Base-by-base conservation (phyloP, 345 rosid species). In the Rubroshorea leprosula region DNA sequence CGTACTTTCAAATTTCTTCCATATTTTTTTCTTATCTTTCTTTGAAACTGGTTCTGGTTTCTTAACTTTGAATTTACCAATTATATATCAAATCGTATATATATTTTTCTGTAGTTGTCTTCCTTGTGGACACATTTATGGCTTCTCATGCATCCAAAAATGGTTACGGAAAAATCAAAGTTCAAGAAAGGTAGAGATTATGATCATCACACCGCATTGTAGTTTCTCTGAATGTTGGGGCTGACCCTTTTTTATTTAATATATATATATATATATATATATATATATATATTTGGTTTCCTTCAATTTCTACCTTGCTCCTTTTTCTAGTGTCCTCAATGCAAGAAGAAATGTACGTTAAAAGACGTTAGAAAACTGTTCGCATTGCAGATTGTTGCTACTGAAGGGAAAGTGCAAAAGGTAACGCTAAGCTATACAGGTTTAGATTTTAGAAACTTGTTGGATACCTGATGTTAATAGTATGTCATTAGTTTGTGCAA, bases 91-190 rank as follows among this genome's bases (percentile, higher is more conserved):
- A n/a, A n/a, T n/a, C n/a, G n/a, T n/a, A n/a, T n/a, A n/a, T n/a
- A n/a, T n/a, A n/a, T 38, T 47, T 22, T 21, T 21, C 8, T 70
- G 58, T 77, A 91, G 96, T 65, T 91, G 95, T 70, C 92, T 91
- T 63, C 95, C 92, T 60, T 91, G 98, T 67, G 96, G 98, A 18
- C 98, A 91, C 59, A 58, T 91, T 57, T 91, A 78, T 76, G 98
- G 98, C 23, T 75, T 78, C 64, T 80, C 87, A 21, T 91, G 96
- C 76, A 78, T 91, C 60, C 76, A 67, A 45, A 87, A 71, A 65
- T 91, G 98, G 98, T 57, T 88, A 54, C 68, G 72, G 56, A 86
- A 80, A 64, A 65, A 70, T 5, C 64, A 71, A 66, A 73, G 78
- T 54, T 68, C 66, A 2, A 81, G 78, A 16, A 91, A 82, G 92